Conservation (phyloP, 2,329 filamentous ascomycete species). For the Xylariaceae sp. region DNA sequence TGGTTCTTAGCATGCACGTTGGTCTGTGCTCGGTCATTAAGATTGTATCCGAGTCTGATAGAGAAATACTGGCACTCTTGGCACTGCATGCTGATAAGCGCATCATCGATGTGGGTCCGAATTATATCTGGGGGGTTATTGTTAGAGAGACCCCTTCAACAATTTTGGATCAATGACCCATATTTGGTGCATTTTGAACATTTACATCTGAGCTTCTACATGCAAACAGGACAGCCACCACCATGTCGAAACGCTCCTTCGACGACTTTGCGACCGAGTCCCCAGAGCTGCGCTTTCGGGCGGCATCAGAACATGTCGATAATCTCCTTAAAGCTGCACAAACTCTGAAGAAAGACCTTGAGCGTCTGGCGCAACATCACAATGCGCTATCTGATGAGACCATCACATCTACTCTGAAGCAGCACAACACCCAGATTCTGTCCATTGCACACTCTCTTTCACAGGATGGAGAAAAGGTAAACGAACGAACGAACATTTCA, state of each 20-base stretch:
- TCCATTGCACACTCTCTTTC: conserved; percentile 18
- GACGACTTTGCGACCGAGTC: conserved; percentile 21
- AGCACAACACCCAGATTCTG: conserved; percentile 24
- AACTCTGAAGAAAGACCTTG: conserved; percentile 31
- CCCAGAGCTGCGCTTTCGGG: conserved; percentile 7
- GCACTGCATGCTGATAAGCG: too few relatives aligned
- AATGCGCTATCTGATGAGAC: conserved; percentile 11
- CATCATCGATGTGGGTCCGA: too few relatives aligned
- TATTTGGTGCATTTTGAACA: too few relatives aligned
- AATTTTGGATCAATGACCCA: too few relatives aligned
- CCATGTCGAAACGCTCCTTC: conserved; percentile 39
- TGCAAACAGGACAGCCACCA: background rate
- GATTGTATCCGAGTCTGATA: too few relatives aligned
- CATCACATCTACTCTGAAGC: conserved; percentile 18
- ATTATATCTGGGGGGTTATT: too few relatives aligned
- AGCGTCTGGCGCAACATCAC: conserved; percentile 20
- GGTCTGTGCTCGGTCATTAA: conserved; percentile 9
- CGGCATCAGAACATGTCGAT: conserved; percentile 34
- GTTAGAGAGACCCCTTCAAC: too few relatives aligned
- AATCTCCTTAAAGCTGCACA: conserved; percentile 38
- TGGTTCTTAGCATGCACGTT: background rate
- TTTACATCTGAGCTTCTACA: background rate
- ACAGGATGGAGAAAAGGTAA: conserved; percentile 24
- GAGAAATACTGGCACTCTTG: too few relatives aligned
- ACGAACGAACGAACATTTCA: background rate